Base-by-base conservation (phyloP, 1,139 yeast genomes). In the Candida neerlandica region DNA sequence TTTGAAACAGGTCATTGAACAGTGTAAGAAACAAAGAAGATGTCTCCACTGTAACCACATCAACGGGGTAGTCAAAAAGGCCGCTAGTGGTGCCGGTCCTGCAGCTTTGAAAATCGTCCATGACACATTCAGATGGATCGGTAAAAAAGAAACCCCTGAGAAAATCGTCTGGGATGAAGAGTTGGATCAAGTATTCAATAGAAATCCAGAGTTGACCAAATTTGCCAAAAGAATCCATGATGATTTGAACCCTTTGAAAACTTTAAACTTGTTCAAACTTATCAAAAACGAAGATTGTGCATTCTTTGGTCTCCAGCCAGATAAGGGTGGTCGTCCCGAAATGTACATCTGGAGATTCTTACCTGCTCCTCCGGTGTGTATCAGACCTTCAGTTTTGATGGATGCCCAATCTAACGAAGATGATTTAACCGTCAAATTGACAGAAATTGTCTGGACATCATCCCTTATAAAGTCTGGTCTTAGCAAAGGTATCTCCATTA, bases 311-410 rank as follows among this genome's bases (percentile, higher is more conserved):
- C 84, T 95, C 56, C 96, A 94, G 64, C 82, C 97, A 1, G 78
- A 89, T 4, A 79, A 84, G 57, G 90, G 92, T 33, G 97, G 98
- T 38, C 80, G 99, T 56, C 99, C 99, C 1, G 99, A 94, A 68
- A 90, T 88, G 81, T 94, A 92, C 66, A 82, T 95, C 43, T 95
- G 99, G 99, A 81, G 96, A 61, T 95, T 92, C 65, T 78, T 95
- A 48, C 99, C 99, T 0, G 99, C 98, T 0, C 99, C 99, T 0
- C 99, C 99, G 0, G 97, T 95, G 19, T 95, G 99, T 77, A 94
- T 95, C 50, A 83, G 99, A 59, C 99, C 99, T 1, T 92, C 98
- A 5, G 98, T 95, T 33, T 78, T 84, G 77, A 90, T 90, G 91
- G 95, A 90, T 65, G 96, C 94, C 51, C 90, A 92, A 42, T 86